phyloP scores from a whole-genome alignment of 164 flowering plant genomes.

The Sextonia rubra region DNA sequence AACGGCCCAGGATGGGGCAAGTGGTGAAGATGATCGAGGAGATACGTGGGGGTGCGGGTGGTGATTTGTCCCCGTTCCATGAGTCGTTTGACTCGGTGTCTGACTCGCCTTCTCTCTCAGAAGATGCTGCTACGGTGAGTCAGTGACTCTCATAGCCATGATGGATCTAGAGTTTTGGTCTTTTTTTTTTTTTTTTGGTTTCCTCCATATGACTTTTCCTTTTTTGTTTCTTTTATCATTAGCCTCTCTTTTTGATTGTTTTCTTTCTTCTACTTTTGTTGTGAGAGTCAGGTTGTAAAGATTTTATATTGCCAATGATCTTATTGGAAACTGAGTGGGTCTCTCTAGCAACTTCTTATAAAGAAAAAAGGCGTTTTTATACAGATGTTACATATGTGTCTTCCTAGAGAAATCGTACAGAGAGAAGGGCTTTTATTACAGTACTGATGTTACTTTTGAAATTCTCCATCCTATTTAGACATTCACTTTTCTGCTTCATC shows the following conservation, averaged over 20 bases:
- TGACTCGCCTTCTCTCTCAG: conserved; percentile 69
- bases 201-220: neutral
- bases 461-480: too few relatives aligned
- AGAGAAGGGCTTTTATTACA: too few relatives aligned
- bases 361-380: too few relatives aligned
- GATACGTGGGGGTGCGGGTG: conserved; percentile 39
- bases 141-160: conserved; percentile 21
- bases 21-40: conserved; percentile 80
- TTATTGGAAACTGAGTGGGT: neutral
- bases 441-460: too few relatives aligned
- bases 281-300: neutral
- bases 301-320: neutral
- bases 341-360: neutral
- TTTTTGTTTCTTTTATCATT: neutral
- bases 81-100: conserved; percentile 53
- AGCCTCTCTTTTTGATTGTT: neutral
- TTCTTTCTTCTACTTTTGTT: neutral
- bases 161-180: neutral
- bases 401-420: too few relatives aligned
- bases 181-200: neutral
- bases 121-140: conserved; percentile 42
- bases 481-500: too few relatives aligned
- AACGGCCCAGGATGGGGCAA: conserved; percentile 60
- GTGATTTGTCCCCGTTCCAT: conserved; percentile 55
- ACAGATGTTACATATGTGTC: neutral